Evolutionary conservation across 129 eudicot species (phyloP).

Genomic region (Tanacetum coccineum): DNA sequence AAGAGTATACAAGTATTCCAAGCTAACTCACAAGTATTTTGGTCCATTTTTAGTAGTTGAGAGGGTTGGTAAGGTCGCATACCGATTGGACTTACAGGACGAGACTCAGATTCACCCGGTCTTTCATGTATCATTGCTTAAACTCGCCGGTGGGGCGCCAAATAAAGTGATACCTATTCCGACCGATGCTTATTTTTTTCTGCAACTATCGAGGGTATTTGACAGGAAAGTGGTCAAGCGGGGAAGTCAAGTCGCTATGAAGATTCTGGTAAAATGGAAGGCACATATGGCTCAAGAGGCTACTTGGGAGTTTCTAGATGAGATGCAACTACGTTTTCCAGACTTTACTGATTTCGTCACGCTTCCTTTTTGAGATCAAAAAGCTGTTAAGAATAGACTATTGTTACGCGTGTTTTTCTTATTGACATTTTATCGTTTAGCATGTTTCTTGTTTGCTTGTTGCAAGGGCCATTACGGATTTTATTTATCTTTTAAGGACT

Average conservation of each 20-base stretch:
- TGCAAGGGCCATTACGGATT: background rate
- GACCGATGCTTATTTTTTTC: background rate
- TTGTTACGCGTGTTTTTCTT: background rate
- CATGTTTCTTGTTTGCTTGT: background rate
- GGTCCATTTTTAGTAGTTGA: background rate
- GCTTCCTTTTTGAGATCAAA: background rate
- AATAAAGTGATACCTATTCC: background rate
- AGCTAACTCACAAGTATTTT: background rate
- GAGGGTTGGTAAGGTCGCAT: background rate
- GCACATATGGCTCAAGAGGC: background rate
- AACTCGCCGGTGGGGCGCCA: background rate
- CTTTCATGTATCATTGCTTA: background rate
- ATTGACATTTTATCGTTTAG: background rate
- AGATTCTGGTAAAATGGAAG: background rate
- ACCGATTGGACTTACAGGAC: background rate
- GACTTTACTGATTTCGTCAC: background rate
- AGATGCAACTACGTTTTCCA: background rate
- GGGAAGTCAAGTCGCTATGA: background rate
- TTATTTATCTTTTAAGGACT: background rate
- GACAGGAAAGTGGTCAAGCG: too few relatives aligned
- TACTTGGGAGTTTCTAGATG: background rate
- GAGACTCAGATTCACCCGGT: background rate
- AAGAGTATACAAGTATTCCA: background rate
- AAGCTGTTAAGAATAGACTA: background rate
- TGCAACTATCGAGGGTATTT: background rate